Conservation (phyloP, 2,329 filamentous ascomycete species). For the Penicillium capsulatum region DNA sequence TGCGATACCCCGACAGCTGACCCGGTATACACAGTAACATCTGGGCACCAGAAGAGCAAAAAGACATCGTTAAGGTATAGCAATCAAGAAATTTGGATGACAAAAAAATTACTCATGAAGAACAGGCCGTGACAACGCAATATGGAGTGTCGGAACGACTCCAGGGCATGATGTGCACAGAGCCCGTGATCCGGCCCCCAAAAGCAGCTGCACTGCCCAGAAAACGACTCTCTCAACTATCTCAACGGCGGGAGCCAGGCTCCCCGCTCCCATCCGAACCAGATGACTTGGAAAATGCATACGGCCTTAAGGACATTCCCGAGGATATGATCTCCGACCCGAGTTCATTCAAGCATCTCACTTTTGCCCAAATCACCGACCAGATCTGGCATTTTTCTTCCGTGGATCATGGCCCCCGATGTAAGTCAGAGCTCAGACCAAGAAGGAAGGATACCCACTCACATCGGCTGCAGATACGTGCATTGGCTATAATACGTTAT, state of each 20-base stretch:
- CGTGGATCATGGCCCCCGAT: conserved; percentile 63
- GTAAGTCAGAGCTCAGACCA: conserved; percentile 40
- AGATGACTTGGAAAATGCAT: conserved; percentile 33
- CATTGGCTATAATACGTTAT: conserved; percentile 63
- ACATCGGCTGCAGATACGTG: conserved; percentile 53
- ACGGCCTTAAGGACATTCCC: conserved; percentile 20
- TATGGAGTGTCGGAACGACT: conserved; percentile 68
- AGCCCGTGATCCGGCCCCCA: conserved; percentile 41
- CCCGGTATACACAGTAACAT: conserved; percentile 64
- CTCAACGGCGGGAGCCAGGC: conserved; percentile 6
- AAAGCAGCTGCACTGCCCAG: conserved; percentile 16
- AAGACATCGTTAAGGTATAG: conserved; percentile 49
- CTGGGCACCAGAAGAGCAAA: conserved; percentile 63
- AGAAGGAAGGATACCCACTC: conserved; percentile 11
- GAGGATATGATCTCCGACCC: conserved; percentile 22
- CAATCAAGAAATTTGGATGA: too few relatives aligned
- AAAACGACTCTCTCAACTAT: conserved; percentile 11
- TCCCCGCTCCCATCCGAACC: conserved; percentile 11
- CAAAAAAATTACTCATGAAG: too few relatives aligned
- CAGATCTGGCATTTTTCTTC: conserved; percentile 74
- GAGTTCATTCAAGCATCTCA: conserved; percentile 35
- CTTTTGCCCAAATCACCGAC: conserved; percentile 59
- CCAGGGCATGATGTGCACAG: conserved; percentile 59
- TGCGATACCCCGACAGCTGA: too few relatives aligned
- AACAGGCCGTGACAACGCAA: conserved; percentile 51